Base-by-base conservation (phyloP, 805 yeast genomes). In the Lipomyces japonicus region DNA sequence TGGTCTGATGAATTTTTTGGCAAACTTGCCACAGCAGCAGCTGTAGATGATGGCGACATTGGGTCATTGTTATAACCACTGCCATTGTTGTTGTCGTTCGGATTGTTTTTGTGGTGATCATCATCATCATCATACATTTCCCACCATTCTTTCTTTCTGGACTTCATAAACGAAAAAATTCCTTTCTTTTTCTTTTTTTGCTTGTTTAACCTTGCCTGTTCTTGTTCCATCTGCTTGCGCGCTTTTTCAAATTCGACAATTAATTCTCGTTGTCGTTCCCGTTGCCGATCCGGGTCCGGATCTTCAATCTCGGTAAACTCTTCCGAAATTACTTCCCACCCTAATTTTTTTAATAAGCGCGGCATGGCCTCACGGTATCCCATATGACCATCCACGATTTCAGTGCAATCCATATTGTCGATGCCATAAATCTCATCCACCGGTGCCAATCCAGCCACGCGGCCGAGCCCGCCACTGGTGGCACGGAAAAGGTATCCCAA, bases 291-390 rank as follows among this genome's bases (percentile, higher is more conserved):
- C 2, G 95, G 87, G 66, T 91, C 96, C 41, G 96, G 95, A 63
- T 91, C 97, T 65, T 90, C 97, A 59, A 93, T 90, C 67, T 93
- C 98, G 18, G 86, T 83, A 64, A 93, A 93, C 65, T 90, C 96
- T 51, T 93, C 98, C 55, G 84, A 79, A 37, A 89, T 65, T 3
- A 93, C 88, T 48, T 86, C 84, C 81, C 95, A 84, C 3, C 86
- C 90, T 36, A 86, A 61, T 44, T 71, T 68, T 55, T 77, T 76
- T 57, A 93, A 65, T 39, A 93, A 74, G 60, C 79, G 80, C 1
- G 99, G 99, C 77, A 93, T 88, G 10, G 88, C 89, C 55, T 84
- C 84, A 71, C 98, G 84, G 69, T 93, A 93, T n/a, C 85, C 88
- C 96, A 93, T 87, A 71, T 93, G 98, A 1, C 98, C 98, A 53